A percentile compares a stretch with the other conserved stretches of the same genome.
Evolutionary conservation across 108 stramenopile genomes (phyloP).

Genomic region (Cylindrotheca closterium): DNA sequence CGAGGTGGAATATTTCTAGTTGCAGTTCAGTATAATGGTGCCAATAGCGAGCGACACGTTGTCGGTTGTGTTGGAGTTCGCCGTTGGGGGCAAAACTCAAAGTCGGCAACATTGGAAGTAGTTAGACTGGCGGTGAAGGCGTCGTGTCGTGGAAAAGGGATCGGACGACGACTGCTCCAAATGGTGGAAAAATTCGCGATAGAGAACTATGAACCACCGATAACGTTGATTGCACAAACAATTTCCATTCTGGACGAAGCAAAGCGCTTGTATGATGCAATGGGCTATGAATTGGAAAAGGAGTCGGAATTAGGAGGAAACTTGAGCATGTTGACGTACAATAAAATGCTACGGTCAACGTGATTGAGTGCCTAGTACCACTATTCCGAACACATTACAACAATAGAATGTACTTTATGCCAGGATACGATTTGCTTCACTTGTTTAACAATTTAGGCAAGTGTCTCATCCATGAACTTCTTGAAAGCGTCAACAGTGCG

Average conservation of each 20-base stretch:
- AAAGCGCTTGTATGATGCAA: slow-evolving; percentile 45
- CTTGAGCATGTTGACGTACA: slow-evolving; percentile 31
- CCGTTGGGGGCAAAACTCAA: slow-evolving; percentile 11
- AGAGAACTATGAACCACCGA: background rate
- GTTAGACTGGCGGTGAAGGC: slow-evolving; percentile 61
- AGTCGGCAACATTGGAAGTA: slow-evolving; percentile 53
- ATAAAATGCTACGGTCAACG: slow-evolving; percentile 17
- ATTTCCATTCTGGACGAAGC: slow-evolving; percentile 45
- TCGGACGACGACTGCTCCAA: slow-evolving; percentile 49
- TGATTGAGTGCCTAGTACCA: no score
- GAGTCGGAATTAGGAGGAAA: slow-evolving; percentile 30
- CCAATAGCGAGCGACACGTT: slow-evolving; percentile 12
- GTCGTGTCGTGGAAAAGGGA: slow-evolving; percentile 45
- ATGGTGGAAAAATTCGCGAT: slow-evolving; percentile 34
- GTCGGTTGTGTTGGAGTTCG: slow-evolving; percentile 67
- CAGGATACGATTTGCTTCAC: no score
- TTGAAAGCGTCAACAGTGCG: slow-evolving; percentile 75
- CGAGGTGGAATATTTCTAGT: slow-evolving; percentile 55
- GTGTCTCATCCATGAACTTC: slow-evolving; percentile 56
- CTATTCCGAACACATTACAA: no score
- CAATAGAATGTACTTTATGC: no score
- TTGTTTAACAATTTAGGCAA: slow-evolving; percentile 18
- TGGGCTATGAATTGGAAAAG: slow-evolving; percentile 36
- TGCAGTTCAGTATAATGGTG: slow-evolving; percentile 17
- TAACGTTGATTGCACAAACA: slow-evolving; percentile 53